A percentile compares a stretch with the other conserved stretches of the same genome.
Conservation (phyloP, 2,329 filamentous ascomycete species). For the Hymenoscyphus fraxineus region DNA sequence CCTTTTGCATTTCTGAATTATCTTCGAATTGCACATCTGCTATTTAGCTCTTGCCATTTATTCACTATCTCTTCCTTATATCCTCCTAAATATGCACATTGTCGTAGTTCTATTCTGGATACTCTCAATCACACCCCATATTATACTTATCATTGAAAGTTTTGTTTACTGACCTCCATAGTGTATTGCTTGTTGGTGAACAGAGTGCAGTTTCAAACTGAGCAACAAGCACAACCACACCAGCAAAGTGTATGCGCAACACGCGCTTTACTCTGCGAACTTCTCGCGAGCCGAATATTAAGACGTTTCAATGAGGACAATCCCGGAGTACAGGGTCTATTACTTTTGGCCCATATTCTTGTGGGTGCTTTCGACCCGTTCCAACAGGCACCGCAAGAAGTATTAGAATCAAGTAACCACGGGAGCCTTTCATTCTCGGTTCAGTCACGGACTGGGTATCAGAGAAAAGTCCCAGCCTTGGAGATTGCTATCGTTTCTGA, state of each 20-base stretch:
- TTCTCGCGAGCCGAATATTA: slow-evolving; percentile 74
- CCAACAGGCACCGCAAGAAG: slow-evolving; percentile 70
- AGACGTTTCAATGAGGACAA: slow-evolving; percentile 77
- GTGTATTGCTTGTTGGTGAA: slow-evolving; percentile 85
- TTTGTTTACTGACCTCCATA: slow-evolving; percentile 28
- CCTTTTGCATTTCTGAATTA: too few species aligned
- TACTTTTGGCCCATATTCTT: slow-evolving; percentile 73
- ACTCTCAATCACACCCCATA: not conserved
- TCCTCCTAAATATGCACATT: too few species aligned
- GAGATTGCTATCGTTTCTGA: slow-evolving; percentile 82
- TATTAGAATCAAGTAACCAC: slow-evolving; percentile 51
- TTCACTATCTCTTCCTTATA: too few species aligned
- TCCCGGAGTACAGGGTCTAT: slow-evolving; percentile 63
- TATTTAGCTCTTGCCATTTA: too few species aligned
- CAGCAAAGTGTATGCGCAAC: slow-evolving; percentile 79
- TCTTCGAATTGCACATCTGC: too few species aligned
- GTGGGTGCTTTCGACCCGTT: slow-evolving; percentile 84
- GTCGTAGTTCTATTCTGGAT: too few species aligned
- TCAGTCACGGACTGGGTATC: slow-evolving; percentile 42
- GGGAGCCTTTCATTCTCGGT: slow-evolving; percentile 40
- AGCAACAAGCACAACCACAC: slow-evolving; percentile 71
- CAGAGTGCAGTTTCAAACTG: slow-evolving; percentile 71
- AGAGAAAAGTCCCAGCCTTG: slow-evolving; percentile 61
- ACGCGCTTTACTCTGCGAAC: slow-evolving; percentile 72
- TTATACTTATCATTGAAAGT: not conserved